Conservation (phyloP, 495 filamentous ascomycete species). For the Penicillium canariense region DNA sequence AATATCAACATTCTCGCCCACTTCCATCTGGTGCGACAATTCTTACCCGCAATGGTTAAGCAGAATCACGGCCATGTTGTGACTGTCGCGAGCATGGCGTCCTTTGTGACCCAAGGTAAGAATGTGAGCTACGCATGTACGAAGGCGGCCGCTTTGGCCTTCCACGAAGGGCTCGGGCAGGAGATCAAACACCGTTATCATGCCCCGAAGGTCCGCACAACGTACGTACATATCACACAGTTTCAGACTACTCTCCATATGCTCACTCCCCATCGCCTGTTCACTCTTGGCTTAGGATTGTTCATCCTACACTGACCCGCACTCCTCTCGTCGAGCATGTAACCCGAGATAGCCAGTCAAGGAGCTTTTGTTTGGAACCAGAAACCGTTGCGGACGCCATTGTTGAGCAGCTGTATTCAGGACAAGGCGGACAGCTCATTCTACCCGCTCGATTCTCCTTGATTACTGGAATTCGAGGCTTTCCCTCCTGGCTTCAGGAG, state of each 20-base stretch:
- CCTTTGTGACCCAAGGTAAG: conserved; percentile 36
- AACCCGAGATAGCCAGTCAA: neutral
- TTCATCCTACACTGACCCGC: neutral
- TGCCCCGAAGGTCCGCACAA: conserved; percentile 23
- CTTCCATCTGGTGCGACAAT: conserved; percentile 46
- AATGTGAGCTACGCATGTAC: conserved; percentile 43
- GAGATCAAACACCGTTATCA: conserved; percentile 25
- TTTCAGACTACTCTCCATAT: no score
- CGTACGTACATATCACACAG: neutral
- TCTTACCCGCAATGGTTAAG: conserved; percentile 52
- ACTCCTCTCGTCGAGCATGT: neutral
- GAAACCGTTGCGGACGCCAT: neutral
- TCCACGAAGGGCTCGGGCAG: conserved; percentile 41
- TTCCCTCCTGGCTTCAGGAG: neutral
- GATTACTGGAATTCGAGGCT: neutral
- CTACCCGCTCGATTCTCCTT: neutral
- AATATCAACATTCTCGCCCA: conserved; percentile 50
- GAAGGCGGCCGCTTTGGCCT: conserved; percentile 46
- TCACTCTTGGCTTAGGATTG: neutral
- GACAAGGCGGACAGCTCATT: neutral
- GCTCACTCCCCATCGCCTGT: no score
- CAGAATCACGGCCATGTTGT: conserved; percentile 53
- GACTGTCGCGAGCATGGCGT: conserved; percentile 45
- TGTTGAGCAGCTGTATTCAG: neutral
- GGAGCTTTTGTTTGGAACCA: neutral